Conservation (phyloP, 495 filamentous ascomycete species). For the Xylaria intraflava region DNA sequence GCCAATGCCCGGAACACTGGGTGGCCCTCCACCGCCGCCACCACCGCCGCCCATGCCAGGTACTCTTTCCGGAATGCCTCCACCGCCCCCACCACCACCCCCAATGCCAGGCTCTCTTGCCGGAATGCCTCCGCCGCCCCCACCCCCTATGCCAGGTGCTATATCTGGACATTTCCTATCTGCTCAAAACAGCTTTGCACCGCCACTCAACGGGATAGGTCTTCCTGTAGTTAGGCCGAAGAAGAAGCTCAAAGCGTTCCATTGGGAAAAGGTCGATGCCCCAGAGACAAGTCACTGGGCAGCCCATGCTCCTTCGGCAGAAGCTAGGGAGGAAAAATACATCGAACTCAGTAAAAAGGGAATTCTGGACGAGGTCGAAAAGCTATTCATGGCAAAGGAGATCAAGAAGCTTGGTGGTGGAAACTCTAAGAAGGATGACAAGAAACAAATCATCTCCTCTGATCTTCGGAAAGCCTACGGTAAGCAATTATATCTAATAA, state of each 20-base stretch:
- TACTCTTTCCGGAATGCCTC: conserved; percentile 36
- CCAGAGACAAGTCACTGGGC: conserved; percentile 96
- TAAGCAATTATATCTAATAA: conserved; percentile 26
- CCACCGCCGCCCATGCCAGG: conserved; percentile 42
- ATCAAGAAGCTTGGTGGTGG: conserved; percentile 76
- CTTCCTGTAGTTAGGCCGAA: conserved; percentile 81
- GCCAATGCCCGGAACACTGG: conserved; percentile 28
- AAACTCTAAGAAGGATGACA: conserved; percentile 72
- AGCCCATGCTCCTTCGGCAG: conserved; percentile 66
- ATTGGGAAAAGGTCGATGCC: conserved; percentile 98
- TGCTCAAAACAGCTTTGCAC: conserved; percentile 33
- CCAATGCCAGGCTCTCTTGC: conserved; percentile 30
- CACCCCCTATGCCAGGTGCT: conserved; percentile 55
- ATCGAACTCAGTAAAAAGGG: conserved; percentile 85
- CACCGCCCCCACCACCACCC: conserved; percentile 57
- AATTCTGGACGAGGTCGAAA: conserved; percentile 95
- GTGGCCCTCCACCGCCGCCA: conserved; percentile 50
- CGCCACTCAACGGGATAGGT: conserved; percentile 37
- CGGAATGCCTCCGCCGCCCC: conserved; percentile 33
- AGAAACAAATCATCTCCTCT: conserved; percentile 93
- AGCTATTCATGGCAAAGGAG: conserved; percentile 94
- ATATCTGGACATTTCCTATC: conserved; percentile 49
- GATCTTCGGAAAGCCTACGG: conserved; percentile 85
- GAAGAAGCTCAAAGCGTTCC: conserved; percentile 98
- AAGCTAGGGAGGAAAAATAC: conserved; percentile 91